Evolutionary conservation across 129 eudicot genomes (phyloP).

Genomic region (Tagetes erecta): DNA sequence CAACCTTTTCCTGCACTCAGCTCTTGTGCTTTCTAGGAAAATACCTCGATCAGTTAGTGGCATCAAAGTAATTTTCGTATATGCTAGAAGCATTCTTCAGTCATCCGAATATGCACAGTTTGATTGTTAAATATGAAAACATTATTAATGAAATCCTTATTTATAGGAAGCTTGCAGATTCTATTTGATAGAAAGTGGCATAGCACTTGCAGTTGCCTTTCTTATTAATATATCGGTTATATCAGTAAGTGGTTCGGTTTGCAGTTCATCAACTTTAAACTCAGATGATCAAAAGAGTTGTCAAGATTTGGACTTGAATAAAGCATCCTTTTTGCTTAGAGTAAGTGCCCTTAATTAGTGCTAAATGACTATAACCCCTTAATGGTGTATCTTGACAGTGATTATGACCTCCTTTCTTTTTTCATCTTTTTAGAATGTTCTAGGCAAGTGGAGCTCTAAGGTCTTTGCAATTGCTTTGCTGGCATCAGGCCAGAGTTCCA

Average conservation of each 20-base stretch:
- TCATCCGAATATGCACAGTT: background rate
- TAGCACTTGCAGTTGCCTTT: conserved; percentile 82
- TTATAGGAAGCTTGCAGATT: conserved; percentile 96
- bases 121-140: conserved; percentile 12
- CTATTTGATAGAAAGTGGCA: conserved; percentile 88
- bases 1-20: conserved; percentile 97
- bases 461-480: conserved; percentile 93
- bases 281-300: conserved; percentile 69
- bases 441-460: conserved; percentile 96
- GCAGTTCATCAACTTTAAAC: conserved; percentile 64
- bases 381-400: conserved; percentile 19
- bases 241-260: conserved; percentile 91
- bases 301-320: conserved; percentile 75
- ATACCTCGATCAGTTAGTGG: conserved; percentile 86
- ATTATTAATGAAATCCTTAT: background rate
- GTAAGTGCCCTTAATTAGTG: conserved; percentile 43
- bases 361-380: conserved; percentile 4
- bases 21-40: conserved; percentile 96
- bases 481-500: conserved; percentile 99
- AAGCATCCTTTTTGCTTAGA: conserved; percentile 86
- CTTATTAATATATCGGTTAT: conserved; percentile 87
- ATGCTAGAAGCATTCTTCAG: conserved; percentile 2
- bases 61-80: conserved; percentile 54
- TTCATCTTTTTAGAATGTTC: conserved; percentile 54
- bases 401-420: background rate